Base-by-base conservation (phyloP, 257 asterid genomes). In the Solanum ahanhuiri region DNA sequence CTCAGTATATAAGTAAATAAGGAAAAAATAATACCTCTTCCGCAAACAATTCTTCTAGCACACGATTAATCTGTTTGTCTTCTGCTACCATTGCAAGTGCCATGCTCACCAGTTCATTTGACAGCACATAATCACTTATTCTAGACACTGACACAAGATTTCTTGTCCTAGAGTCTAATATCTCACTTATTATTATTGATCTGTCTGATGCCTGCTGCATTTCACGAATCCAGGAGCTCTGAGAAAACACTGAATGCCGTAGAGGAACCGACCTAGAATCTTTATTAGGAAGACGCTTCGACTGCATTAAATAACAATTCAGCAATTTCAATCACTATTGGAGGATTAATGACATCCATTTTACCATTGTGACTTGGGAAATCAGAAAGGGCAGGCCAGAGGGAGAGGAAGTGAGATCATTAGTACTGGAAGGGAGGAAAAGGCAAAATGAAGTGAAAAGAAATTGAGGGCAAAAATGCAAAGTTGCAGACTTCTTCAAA, bases 71-170 rank as follows among this genome's bases (percentile, higher is more conserved):
- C 90, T 96, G 98, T 86, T 96, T 96, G 93, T 95, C 99, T 92
- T 96, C 98, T 20, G 99, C 99, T 73, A 96, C 99, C 99, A 96
- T 95, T 71, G 99, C 99, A 45, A 96, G 96, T 0, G 99, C 98
- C 99, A 96, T 96, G 94, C 99, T 96, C 88, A 96, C 98, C 91
- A 96, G 94, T 93, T 94, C 99, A 88, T 96, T 95, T 83, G 99
- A 96, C 76, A 96, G 92, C 64, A 96, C 99, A 25, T 96, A 96
- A 88, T 96, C 99, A 89, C 99, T 96, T 86, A 96, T 96, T 89
- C 98, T 88, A 51, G 99, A 95, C 60, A 95, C 98, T 1, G 99
- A 96, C 35, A 96, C 99, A 23, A 96, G 96, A 88, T 96, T 96
- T 90, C 99, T 93, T 34, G 98, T 96, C 92, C 99, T 93, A 22